Percentiles rank a stretch among this genome's conserved stretches.
Conservation (phyloP, 192 early-diverging fungal genomes). For the Gorgonomyces haynaldii region DNA sequence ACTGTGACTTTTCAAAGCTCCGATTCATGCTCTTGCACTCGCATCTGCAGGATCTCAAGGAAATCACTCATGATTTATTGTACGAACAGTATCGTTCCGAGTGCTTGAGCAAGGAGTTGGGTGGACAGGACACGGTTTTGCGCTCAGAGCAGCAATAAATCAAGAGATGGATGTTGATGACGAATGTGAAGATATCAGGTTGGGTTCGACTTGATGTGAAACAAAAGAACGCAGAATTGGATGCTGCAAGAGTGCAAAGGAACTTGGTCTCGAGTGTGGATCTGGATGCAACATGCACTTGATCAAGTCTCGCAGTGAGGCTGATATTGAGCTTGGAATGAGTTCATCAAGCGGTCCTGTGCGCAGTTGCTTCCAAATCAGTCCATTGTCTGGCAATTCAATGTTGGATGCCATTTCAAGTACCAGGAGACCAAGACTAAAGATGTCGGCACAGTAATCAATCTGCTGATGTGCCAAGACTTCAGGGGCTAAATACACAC, state of each 20-base stretch:
- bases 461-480: constrained; percentile 51
- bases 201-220: too few species aligned
- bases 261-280: constrained; percentile 39
- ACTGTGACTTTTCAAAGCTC: constrained; percentile 55
- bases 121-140: too few species aligned
- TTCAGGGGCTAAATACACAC: constrained; percentile 86
- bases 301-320: constrained; percentile 50
- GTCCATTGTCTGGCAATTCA: constrained; percentile 81
- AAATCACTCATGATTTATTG: constrained; percentile 53
- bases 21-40: constrained; percentile 63
- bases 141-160: too few species aligned
- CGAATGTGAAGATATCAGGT: too few species aligned
- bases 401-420: constrained; percentile 78
- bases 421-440: constrained; percentile 83
- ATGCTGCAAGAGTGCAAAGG: constrained; percentile 39
- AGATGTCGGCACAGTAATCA: constrained; percentile 76
- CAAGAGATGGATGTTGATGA: too few species aligned
- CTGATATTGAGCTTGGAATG: constrained; percentile 29
- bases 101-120: constrained; percentile 29
- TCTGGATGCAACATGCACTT: constrained; percentile 54
- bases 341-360: constrained; percentile 58
- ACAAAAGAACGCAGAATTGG: constrained; percentile 25
- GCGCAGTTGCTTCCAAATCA: constrained; percentile 75
- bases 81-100: constrained; percentile 52
- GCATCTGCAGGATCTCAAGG: constrained; percentile 61